Conservation (phyloP, 805 yeast genomes). For the Saccharomycopsis schoenii region DNA sequence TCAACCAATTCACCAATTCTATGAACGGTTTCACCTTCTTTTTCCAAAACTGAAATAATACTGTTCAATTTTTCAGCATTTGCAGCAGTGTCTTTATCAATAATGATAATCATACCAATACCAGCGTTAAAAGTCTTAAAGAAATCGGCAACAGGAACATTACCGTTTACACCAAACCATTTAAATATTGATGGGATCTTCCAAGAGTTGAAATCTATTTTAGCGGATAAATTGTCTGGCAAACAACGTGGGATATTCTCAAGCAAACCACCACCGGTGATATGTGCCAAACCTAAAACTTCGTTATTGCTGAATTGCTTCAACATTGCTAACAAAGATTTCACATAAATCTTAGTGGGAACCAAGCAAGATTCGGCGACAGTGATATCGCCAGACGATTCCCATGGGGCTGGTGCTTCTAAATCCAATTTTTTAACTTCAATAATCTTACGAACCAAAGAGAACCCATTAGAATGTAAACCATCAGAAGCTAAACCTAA, state of each 20-base stretch:
- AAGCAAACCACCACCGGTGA: conserved; percentile 96
- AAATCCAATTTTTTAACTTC: conserved; percentile 66
- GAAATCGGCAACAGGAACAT: conserved; percentile 76
- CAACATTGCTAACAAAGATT: conserved; percentile 71
- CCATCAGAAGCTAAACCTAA: conserved; percentile 89
- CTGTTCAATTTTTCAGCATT: conserved; percentile 46
- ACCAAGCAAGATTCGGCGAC: conserved; percentile 79
- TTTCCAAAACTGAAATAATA: conserved; percentile 42
- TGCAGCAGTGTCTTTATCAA: conserved; percentile 1
- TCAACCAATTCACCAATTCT: conserved; percentile 51
- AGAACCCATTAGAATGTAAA: conserved; percentile 93
- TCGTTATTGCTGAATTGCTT: conserved; percentile 33
- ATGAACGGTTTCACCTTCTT: conserved; percentile 68
- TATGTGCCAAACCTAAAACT: conserved; percentile 85
- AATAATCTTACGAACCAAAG: conserved; percentile 85
- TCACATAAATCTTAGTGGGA: conserved; percentile 93
- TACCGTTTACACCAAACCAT: conserved; percentile 90
- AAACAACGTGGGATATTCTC: conserved; percentile 95
- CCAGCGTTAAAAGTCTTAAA: conserved; percentile 92
- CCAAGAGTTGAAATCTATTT: conserved; percentile 73
- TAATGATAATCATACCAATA: conserved; percentile 29
- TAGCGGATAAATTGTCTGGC: conserved; percentile 71
- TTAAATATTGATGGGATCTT: conserved; percentile 80
- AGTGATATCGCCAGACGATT: conserved; percentile 33
- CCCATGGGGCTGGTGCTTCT: conserved; percentile 79